These are phyloP conservation scores for Phytophthora pinifolia DNA, from an alignment of 352 stramenopile species.

Conservation along the genomic window DNA sequence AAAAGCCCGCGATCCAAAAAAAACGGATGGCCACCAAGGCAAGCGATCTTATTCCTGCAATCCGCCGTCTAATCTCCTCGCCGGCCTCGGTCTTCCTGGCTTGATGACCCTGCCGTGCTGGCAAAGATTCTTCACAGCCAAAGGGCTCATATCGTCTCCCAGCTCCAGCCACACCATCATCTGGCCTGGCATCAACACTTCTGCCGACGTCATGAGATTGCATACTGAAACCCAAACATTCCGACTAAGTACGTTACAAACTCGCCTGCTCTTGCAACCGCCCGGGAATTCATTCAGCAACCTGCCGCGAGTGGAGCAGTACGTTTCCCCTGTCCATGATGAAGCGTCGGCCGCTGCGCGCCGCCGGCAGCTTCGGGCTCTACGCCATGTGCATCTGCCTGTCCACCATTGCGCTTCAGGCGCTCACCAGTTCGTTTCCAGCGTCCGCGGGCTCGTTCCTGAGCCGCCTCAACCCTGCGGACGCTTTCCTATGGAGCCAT, in stretches of 20 bases:
- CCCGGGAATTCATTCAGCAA: constrained; percentile 11
- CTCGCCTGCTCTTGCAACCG: neutral
- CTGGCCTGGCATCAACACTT: no score
- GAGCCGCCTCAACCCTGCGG: constrained; percentile 16
- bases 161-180: no score
- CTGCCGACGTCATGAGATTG: no score
- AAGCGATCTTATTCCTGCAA: no score
- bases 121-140: no score
- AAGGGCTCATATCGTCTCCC: no score
- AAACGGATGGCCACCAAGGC: no score
- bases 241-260: neutral
- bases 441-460: constrained; percentile 17
- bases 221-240: neutral
- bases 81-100: no score
- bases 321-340: constrained; percentile 1
- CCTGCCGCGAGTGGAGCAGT: neutral
- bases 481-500: constrained; percentile 20
- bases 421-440: constrained; percentile 21
- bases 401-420: constrained; percentile 30
- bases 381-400: constrained; percentile 31
- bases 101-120: no score
- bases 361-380: constrained; percentile 18
- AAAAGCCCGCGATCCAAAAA: no score
- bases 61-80: no score
- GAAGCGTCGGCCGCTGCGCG: constrained; percentile 30